A percentile compares a stretch with the other conserved stretches of the same genome.
Conservation (phyloP, 371 early-diverging fungal genomes). For the Haplosporangium sp. region DNA sequence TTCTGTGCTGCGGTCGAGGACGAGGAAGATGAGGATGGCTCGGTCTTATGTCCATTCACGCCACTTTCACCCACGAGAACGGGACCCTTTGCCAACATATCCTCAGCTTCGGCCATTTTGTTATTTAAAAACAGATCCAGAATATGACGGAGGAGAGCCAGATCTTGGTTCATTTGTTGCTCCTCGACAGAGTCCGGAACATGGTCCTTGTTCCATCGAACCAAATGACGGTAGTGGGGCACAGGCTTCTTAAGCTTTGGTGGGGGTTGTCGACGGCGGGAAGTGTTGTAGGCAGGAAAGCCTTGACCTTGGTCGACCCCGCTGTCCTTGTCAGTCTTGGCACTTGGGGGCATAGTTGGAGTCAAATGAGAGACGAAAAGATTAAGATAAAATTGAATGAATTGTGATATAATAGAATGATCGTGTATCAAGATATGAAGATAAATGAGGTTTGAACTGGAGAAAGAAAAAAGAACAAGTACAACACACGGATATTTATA, state of each 20-base stretch:
- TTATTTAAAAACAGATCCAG: slow-evolving; percentile 42
- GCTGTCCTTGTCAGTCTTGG: slow-evolving; percentile 18
- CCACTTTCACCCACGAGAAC: slow-evolving; percentile 11
- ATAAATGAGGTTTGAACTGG: not conserved
- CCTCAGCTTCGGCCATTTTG: slow-evolving; percentile 38
- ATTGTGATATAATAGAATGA: not conserved
- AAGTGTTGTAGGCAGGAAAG: slow-evolving; percentile 37
- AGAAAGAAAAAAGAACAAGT: not conserved
- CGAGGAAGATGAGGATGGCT: not conserved
- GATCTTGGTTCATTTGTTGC: slow-evolving; percentile 45
- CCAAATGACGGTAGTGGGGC: slow-evolving; percentile 48
- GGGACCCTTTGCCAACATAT: slow-evolving; percentile 27
- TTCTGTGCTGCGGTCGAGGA: slow-evolving; percentile 12
- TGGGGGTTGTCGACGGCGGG: slow-evolving; percentile 43
- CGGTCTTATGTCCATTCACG: not conserved
- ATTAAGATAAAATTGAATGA: not conserved
- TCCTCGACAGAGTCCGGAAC: slow-evolving; percentile 38
- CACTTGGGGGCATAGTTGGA: slow-evolving; percentile 42
- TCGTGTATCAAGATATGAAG: not conserved
- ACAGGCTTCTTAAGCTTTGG: slow-evolving; percentile 54
- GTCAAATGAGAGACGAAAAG: not conserved
- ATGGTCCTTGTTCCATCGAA: slow-evolving; percentile 35
- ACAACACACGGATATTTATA: not conserved
- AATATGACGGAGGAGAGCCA: slow-evolving; percentile 23
- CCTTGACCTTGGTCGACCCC: slow-evolving; percentile 12